Evolutionary conservation across 306 rosid species (phyloP).

Genomic region (Quercus suber): DNA sequence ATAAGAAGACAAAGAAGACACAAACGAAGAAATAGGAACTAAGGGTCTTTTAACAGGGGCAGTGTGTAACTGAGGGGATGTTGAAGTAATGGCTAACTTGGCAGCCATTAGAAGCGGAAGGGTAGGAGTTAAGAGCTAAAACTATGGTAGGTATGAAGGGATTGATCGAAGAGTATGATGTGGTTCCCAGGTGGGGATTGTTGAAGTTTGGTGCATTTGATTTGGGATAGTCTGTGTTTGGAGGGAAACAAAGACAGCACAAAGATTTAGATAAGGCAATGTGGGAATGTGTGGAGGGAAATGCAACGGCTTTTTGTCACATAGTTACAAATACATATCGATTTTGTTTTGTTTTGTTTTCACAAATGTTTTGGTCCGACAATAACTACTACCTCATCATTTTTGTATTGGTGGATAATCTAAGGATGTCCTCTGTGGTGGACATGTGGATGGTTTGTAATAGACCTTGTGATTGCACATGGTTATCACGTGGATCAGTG

Average conservation of each 20-base stretch:
- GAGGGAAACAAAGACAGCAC: constrained; percentile 40
- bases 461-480: background rate
- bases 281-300: constrained; percentile 64
- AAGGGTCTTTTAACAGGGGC: constrained; percentile 44
- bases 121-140: background rate
- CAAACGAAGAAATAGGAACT: constrained; percentile 35
- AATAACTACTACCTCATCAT: constrained; percentile 21
- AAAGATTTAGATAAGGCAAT: constrained; percentile 52
- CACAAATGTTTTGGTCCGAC: constrained; percentile 5
- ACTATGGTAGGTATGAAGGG: background rate
- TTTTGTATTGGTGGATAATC: constrained; percentile 8
- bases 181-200: background rate
- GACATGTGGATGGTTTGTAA: background rate
- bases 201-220: background rate
- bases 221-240: constrained; percentile 21
- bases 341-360: background rate
- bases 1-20: constrained; percentile 25
- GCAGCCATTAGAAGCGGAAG: constrained; percentile 51
- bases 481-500: background rate
- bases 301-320: constrained; percentile 35
- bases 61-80: constrained; percentile 40
- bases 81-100: constrained; percentile 50
- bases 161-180: background rate
- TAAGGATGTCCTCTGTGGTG: background rate
- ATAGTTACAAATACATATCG: background rate